Base-by-base conservation (phyloP, 306 rosid genomes). In the Myrica gale region DNA sequence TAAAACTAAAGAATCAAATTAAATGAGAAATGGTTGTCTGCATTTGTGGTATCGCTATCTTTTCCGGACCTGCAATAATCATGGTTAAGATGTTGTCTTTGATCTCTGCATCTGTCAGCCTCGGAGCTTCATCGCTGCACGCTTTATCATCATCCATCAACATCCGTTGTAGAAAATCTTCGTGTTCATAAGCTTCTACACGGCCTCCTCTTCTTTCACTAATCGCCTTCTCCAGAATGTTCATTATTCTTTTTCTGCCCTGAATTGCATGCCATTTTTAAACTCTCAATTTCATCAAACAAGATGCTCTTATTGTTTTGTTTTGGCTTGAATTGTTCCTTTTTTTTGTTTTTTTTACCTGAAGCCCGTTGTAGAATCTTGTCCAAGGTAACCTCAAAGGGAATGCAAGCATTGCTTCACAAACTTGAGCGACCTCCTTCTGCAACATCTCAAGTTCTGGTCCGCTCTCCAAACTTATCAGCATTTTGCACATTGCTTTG, bases 401-500 rank as follows among this genome's bases (percentile, higher is more conserved):
- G 16, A 92, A 75, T 12, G 97, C 88, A 20, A 94, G 90, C 98
- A 94, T 87, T 2, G 97, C 96, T 76, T 89, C 88, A 74, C 92
- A 82, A 9, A 94, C 79, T 73, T 32, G 55, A 10, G 70, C 83
- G 44, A 87, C 87, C 55, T 90, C 87, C 75, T 60, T 80, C 53
- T 88, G 86, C 81, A 95, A 23, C 55, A 42, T 65, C 74, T 48
- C 89, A 77, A 89, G 42, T 53, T 89, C 86, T 17, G 41, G 2
- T 12, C 82, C 89, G 39, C 78, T 79, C 16, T 92, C 97, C 1
- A 88, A 17, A 84, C 95, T 87, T 32, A 89, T 79, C 50, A 95
- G 48, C 89, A 90, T 85, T 82, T 92, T 92, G 89, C 97, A 92
- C 90, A 90, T 92, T 1, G 96, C 97, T 80, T 83, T 88, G 74